Base-by-base conservation (phyloP, 129 eudicot genomes). In the Pulicaria dysenterica region DNA sequence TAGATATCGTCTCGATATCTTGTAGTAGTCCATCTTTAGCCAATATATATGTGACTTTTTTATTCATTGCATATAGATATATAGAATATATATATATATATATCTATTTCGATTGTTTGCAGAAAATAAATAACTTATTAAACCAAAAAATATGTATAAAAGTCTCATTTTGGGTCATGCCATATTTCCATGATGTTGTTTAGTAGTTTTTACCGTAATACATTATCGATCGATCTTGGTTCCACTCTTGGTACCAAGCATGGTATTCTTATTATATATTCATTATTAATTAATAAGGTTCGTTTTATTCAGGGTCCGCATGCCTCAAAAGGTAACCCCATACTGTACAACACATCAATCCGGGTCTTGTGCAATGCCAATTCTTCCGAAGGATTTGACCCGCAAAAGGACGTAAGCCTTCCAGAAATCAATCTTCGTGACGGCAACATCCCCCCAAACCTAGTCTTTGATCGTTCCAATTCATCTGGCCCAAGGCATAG, bases 361-460 rank as follows among this genome's bases (percentile, higher is more conserved):
- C 79, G 98, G 15, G 96, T 82, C 39, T 73, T 93, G n/a, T 93
- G 98, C 85, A 93, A 93, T 60, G 98, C 96, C 73, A 93, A 93
- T 78, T 84, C 98, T 67, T 93, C 98, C 0, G 98, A 93, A 75
- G 98, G 96, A 42, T 93, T 90, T 76, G 68, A 85, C 82, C 96
- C 98, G 3, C 85, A 72, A 46, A 90, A 93, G 70, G 98, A 93
- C 55, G 96, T 85, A 61, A 89, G 89, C 83, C 86, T 93, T n/a
- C 98, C 98, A 0, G 98, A 93, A 75, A 87, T 93, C 70, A 76
- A 84, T 42, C 92, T 87, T 46, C 62, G 69, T 4, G 43, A 64
- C 6, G 95, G 96, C 37, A 50, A 64, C 67, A 82, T 93, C 6
- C 73, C 87, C 31, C 73, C 79, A 8, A 81, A 64, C 64, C 95